These are phyloP conservation scores for Rosellinia necatrix DNA, from an alignment of 2,329 filamentous ascomycete genomes.

Conservation along the genomic window DNA sequence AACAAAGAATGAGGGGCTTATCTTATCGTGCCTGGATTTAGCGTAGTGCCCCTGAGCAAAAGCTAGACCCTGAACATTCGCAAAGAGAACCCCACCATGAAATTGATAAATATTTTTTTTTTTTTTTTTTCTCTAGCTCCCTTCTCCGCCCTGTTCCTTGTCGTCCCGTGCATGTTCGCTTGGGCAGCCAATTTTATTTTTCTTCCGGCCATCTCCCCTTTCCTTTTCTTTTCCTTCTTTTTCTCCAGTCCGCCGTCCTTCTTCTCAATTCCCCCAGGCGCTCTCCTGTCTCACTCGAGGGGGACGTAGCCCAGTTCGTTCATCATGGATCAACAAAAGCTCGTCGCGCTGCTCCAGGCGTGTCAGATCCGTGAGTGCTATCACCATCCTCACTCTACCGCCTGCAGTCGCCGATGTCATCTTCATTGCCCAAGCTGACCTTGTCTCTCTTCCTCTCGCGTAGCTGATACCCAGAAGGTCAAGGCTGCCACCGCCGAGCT, in stretches of 20 bases:
- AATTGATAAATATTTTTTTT: conserved; percentile 30
- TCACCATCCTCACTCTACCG: conserved; percentile 14
- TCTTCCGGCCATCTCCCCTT: not conserved
- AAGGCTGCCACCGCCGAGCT: conserved; percentile 89
- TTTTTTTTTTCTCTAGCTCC: conserved; percentile 19
- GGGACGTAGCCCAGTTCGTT: conserved; percentile 18
- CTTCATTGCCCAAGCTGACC: conserved; percentile 41
- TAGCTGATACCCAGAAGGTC: conserved; percentile 86
- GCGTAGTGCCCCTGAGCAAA: not conserved
- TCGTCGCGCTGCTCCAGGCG: conserved; percentile 84
- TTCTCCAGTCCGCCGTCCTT: not conserved
- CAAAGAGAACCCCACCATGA: conserved; percentile 22
- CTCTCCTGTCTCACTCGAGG: conserved; percentile 19
- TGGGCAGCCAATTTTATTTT: conserved; percentile 16
- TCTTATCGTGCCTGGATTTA: conserved; percentile 19
- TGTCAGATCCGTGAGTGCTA: conserved; percentile 78
- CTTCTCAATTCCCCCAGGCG: conserved; percentile 12
- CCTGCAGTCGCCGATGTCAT: not conserved
- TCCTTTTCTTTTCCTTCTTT: not conserved
- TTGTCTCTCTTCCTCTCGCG: conserved; percentile 30
- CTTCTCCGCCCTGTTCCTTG: conserved; percentile 12
- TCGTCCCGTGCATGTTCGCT: conserved; percentile 22
- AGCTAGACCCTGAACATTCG: conserved; percentile 8
- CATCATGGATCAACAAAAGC: conserved; percentile 79
- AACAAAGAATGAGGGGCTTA: conserved; percentile 18